Percentiles rank a stretch among this genome's conserved stretches.
These are phyloP conservation scores for Aspergillus sp. DNA, from an alignment of 2,329 filamentous ascomycete species.

Conservation along the genomic window DNA sequence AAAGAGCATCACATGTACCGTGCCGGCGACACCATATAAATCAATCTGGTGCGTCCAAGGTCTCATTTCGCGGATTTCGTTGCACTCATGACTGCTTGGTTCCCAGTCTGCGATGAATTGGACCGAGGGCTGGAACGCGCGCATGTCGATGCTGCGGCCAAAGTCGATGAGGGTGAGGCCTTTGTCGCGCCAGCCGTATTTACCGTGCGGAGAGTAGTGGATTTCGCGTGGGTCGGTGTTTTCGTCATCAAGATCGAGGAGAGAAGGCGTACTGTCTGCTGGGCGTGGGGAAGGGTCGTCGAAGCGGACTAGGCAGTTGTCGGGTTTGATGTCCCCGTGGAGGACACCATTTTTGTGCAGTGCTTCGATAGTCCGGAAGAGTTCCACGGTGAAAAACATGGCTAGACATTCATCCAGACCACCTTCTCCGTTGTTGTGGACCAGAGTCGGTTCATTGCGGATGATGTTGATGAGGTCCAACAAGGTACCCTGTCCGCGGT, in stretches of 20 bases:
- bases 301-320: constrained; percentile 88
- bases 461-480: constrained; percentile 92
- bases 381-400: constrained; percentile 93
- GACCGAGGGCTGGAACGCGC: constrained; percentile 66
- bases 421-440: constrained; percentile 44
- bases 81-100: constrained; percentile 77
- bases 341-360: constrained; percentile 73
- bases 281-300: constrained; percentile 41
- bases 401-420: constrained; percentile 84
- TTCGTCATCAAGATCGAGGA: constrained; percentile 22
- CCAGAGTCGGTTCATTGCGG: constrained; percentile 55
- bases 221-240: constrained; percentile 23
- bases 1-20: constrained; percentile 82
- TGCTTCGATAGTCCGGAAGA: constrained; percentile 82
- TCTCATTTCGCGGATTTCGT: constrained; percentile 87
- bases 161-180: constrained; percentile 90
- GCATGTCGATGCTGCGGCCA: constrained; percentile 90
- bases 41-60: constrained; percentile 98
- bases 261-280: constrained; percentile 18
- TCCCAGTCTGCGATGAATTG: constrained; percentile 96
- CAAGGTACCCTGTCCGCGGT: constrained; percentile 79
- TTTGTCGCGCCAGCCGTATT: constrained; percentile 69
- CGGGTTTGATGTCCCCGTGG: constrained; percentile 90
- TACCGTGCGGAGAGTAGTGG: constrained; percentile 67
- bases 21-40: constrained; percentile 85